Percentiles rank a stretch among this genome's conserved stretches.
phyloP scores from a whole-genome alignment of 495 filamentous ascomycete species.

The Parathielavia hyrcaniae region DNA sequence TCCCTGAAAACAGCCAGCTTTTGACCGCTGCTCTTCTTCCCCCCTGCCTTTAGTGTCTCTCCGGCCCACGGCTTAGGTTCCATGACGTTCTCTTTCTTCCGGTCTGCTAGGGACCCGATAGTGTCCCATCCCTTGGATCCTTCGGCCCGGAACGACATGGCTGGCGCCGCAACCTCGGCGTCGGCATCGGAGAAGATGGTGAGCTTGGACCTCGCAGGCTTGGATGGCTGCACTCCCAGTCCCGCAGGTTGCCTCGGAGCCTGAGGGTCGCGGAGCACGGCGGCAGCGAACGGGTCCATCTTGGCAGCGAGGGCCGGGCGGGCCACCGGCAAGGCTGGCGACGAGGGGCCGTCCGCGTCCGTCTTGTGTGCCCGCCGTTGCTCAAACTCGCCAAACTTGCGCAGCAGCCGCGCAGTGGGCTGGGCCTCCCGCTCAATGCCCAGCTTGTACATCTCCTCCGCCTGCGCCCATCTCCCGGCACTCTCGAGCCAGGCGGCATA shows the following conservation, averaged over 20 bases:
- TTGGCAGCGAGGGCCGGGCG: slow-evolving; percentile 84
- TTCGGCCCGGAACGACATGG: slow-evolving; percentile 42
- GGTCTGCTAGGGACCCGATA: slow-evolving; percentile 75
- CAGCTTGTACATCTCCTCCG: slow-evolving; percentile 84
- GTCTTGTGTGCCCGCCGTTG: slow-evolving; percentile 60
- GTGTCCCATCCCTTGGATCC: slow-evolving; percentile 78
- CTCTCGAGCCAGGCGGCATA: slow-evolving; percentile 89
- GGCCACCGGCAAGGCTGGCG: slow-evolving; percentile 76
- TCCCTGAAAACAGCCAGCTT: slow-evolving; percentile 95
- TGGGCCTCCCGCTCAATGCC: slow-evolving; percentile 84
- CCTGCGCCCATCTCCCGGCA: slow-evolving; percentile 80
- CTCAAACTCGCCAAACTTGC: slow-evolving; percentile 89
- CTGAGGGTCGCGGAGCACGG: slow-evolving; percentile 57
- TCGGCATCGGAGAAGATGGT: slow-evolving; percentile 82
- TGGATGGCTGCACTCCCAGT: slow-evolving; percentile 45
- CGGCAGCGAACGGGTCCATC: slow-evolving; percentile 64
- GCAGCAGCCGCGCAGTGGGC: slow-evolving; percentile 68
- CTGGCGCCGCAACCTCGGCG: slow-evolving; percentile 44
- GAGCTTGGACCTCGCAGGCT: slow-evolving; percentile 71
- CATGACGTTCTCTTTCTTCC: slow-evolving; percentile 88
- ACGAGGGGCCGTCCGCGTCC: slow-evolving; percentile 58
- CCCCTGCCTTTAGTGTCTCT: slow-evolving; percentile 81
- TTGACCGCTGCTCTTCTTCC: slow-evolving; percentile 62
- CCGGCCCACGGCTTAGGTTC: slow-evolving; percentile 88
- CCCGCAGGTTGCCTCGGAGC: slow-evolving; percentile 44